Evolutionary conservation across 495 filamentous ascomycete species (phyloP), one percentile per base, ranked within the genome.

Genomic region (Penicillium subrubescens): DNA sequence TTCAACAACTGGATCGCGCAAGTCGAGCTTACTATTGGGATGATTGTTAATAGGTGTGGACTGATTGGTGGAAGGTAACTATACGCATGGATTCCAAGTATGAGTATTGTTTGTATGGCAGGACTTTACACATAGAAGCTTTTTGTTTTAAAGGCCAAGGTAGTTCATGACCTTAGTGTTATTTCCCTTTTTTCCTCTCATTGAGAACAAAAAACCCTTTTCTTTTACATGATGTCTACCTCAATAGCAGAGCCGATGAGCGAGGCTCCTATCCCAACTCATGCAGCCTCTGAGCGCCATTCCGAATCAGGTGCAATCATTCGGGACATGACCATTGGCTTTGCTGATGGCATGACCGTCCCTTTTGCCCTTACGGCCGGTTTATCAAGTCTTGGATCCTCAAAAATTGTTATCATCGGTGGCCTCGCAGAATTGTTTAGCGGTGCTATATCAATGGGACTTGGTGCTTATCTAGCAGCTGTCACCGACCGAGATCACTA

Each of bases 381-480:
- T 8, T 68, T 90, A 31, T 84, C 83, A 23, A 72, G 65, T n/a
- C 74, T 89, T 31, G 86, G 86, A 48, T 79, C 84, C 53, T 84
- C 86, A 1, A 81, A 82, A 61, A 83, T 90, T n/a, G 89, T 91
- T 64, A 84, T 91, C 60, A 84, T 87, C 62, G 89, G 86, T 17
- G 89, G 89, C 5, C 79, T 90, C 39, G 89, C 89, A 2, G 89
- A 91, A 74, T 81, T 90, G 25, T 84, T 88, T 64, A 85, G 84
- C 14, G 88, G 89, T 35, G 82, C 86, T 29, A 89, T 91, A 62
- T 88, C 85, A 19, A 91, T 91, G 89, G 89, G 89, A 5, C 80
- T 91, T 6, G 84, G 89, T 27, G 89, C 87, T 29, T 91, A 86
- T 62, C 61, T 87, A 7, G 81, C 80, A 10, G 77, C 84, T 14